Percentiles rank a stretch among this genome's conserved stretches.
Evolutionary conservation across 768 basidiomycete species (phyloP).

Genomic region (Suillus subaureus): DNA sequence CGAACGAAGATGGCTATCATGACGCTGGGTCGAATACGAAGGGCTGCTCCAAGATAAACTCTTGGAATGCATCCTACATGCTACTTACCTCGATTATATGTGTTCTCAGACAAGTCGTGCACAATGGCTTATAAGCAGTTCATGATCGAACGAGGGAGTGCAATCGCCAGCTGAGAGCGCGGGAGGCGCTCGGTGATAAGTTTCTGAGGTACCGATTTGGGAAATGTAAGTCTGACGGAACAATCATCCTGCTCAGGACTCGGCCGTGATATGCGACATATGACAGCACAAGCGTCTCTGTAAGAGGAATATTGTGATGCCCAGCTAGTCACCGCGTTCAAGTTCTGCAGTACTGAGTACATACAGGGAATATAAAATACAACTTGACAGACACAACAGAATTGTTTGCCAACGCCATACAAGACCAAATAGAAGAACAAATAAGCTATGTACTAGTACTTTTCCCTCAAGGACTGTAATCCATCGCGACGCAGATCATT

Average conservation of each 20-base stretch:
- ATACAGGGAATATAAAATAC: too few relatives aligned
- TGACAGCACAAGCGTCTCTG: not conserved
- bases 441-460: not conserved
- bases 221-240: not conserved
- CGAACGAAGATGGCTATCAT: not conserved
- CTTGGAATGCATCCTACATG: not conserved
- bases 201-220: not conserved
- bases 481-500: too few relatives aligned
- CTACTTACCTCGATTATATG: not conserved
- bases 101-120: not conserved
- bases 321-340: not conserved
- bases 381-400: not conserved
- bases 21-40: not conserved
- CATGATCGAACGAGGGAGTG: not conserved
- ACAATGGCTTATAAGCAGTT: not conserved
- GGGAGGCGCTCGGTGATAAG: not conserved
- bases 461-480: not conserved
- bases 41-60: not conserved
- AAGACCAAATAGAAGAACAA: constrained; percentile 3
- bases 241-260: not conserved
- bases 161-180: not conserved
- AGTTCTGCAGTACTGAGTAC: too few relatives aligned
- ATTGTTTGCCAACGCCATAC: not conserved
- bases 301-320: not conserved
- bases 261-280: not conserved